Percentiles rank a stretch among this genome's conserved stretches.
Conservation (phyloP, 2,329 filamentous ascomycete species). For the Leptographium galeiforme region DNA sequence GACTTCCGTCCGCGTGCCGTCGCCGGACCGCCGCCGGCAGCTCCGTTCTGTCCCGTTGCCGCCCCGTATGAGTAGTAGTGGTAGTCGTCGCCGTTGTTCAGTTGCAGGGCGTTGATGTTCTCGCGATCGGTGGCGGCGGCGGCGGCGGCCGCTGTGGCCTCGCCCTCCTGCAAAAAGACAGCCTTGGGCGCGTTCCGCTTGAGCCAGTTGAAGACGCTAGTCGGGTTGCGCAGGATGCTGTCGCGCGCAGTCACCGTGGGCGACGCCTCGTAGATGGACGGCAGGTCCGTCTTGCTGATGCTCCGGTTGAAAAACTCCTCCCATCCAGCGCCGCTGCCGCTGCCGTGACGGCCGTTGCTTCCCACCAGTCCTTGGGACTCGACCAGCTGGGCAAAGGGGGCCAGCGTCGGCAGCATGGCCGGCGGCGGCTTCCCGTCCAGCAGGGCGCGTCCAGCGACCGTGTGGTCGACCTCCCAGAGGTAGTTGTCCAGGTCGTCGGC, state of each 20-base stretch:
- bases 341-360: conserved; percentile 1
- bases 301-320: conserved; percentile 19
- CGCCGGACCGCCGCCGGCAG: background rate
- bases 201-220: conserved; percentile 93
- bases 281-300: conserved; percentile 21
- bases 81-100: conserved; percentile 20
- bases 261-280: conserved; percentile 23
- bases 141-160: conserved; percentile 23
- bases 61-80: conserved; percentile 15
- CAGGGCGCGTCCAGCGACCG: conserved; percentile 29
- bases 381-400: conserved; percentile 29
- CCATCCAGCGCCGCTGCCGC: conserved; percentile 15
- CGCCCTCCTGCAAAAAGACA: conserved; percentile 61
- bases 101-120: background rate
- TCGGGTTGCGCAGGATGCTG: conserved; percentile 59
- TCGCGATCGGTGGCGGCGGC: conserved; percentile 22
- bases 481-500: conserved; percentile 63
- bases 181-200: conserved; percentile 72
- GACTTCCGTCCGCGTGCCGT: conserved; percentile 5
- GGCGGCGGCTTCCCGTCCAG: conserved; percentile 14
- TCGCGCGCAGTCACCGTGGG: conserved; percentile 26
- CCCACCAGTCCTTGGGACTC: conserved; percentile 13
- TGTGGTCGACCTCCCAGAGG: conserved; percentile 48
- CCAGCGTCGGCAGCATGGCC: conserved; percentile 33
- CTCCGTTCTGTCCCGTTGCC: conserved; percentile 13